Evolutionary conservation across 176 grass and related monocot species (phyloP).

Genomic region (Avena sativa): DNA sequence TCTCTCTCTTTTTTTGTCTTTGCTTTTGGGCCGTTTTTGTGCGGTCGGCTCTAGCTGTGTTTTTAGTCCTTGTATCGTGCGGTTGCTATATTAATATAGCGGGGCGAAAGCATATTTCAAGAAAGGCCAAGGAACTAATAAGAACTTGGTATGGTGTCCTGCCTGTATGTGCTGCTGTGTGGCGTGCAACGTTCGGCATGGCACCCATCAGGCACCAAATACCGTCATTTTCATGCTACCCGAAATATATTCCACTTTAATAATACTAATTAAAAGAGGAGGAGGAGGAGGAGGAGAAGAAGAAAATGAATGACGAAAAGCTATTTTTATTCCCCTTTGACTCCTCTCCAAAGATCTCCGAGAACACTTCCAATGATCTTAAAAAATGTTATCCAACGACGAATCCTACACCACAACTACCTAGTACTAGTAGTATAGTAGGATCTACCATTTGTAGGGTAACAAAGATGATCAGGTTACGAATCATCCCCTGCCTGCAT

Average conservation of each 20-base stretch:
- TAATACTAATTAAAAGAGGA: no score
- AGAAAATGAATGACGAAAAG: background rate
- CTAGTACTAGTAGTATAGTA: no score
- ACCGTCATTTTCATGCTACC: constrained; percentile 7
- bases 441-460: no score
- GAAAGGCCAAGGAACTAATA: background rate
- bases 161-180: background rate
- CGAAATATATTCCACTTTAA: constrained; percentile 2
- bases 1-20: no score
- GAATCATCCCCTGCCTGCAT: background rate
- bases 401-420: no score
- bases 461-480: background rate
- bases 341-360: background rate
- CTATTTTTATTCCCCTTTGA: background rate
- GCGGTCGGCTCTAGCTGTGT: no score
- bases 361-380: no score
- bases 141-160: background rate
- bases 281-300: background rate
- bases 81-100: no score
- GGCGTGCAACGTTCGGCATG: background rate
- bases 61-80: no score
- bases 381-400: background rate
- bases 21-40: no score
- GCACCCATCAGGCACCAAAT: constrained; percentile 36
- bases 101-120: no score